These are phyloP conservation scores for Lichtheimia hyalospora DNA, from an alignment of 371 early-diverging fungal genomes.

Conservation along the genomic window DNA sequence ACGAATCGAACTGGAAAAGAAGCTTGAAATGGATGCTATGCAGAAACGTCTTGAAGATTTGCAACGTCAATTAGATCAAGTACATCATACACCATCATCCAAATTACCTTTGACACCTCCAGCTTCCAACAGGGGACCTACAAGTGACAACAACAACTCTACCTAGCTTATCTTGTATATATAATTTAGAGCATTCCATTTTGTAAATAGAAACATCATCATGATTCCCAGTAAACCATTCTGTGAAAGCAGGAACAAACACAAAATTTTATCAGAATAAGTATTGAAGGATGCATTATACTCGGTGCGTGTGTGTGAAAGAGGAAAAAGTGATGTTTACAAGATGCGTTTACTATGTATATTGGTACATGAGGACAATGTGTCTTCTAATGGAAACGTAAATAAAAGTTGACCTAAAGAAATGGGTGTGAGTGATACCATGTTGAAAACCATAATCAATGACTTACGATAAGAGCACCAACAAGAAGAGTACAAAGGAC, in stretches of 20 bases:
- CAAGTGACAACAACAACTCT: background rate
- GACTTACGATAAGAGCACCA: slow-evolving; percentile 40
- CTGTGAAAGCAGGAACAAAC: too few species aligned
- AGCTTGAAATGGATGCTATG: slow-evolving; percentile 20
- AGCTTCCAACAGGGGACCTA: background rate
- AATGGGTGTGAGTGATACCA: background rate
- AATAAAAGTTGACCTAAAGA: slow-evolving; percentile 41
- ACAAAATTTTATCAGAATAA: background rate
- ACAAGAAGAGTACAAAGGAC: slow-evolving; percentile 86
- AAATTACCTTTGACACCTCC: slow-evolving; percentile 2
- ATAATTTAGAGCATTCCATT: background rate
- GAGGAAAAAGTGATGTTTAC: background rate
- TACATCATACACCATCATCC: background rate
- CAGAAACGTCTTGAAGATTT: slow-evolving; percentile 16
- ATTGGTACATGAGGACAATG: background rate
- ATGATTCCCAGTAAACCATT: too few species aligned
- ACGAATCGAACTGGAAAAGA: slow-evolving; percentile 26
- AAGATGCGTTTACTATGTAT: background rate
- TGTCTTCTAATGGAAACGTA: slow-evolving; percentile 29
- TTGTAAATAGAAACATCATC: background rate
- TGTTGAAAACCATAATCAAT: background rate
- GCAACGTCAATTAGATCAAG: slow-evolving; percentile 13
- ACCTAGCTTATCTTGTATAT: too few species aligned
- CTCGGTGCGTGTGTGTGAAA: background rate
- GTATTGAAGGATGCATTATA: background rate